Conservation (phyloP, 1,284 basidiomycete species). For the Exobasidium rhododendri region DNA sequence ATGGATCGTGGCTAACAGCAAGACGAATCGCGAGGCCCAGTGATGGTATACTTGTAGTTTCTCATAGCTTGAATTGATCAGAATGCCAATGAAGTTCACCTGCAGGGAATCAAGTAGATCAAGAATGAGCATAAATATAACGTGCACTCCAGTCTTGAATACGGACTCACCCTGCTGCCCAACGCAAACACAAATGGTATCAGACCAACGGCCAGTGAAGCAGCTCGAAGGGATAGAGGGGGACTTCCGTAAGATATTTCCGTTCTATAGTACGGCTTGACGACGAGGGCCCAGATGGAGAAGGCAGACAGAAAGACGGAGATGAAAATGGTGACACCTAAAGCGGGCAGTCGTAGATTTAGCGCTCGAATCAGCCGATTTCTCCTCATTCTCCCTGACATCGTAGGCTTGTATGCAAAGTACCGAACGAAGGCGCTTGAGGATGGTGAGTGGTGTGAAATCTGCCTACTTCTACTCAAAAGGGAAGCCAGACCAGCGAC, state of each 20-base stretch:
- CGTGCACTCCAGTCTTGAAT: too few relatives aligned
- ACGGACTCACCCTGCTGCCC: constrained; percentile 15
- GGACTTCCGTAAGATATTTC: constrained; percentile 32
- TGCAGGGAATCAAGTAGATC: too few relatives aligned
- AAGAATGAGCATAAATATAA: too few relatives aligned
- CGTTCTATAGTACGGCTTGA: constrained; percentile 38
- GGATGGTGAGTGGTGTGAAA: neutral
- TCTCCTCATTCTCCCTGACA: too few relatives aligned
- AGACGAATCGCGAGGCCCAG: constrained; percentile 36
- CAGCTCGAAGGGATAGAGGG: constrained; percentile 36
- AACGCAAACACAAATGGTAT: constrained; percentile 41
- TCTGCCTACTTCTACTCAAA: neutral
- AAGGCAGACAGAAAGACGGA: constrained; percentile 10
- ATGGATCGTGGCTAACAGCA: constrained; percentile 45
- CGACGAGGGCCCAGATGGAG: constrained; percentile 27
- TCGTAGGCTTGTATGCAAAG: constrained; percentile 3
- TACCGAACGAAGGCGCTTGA: neutral
- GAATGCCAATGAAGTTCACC: constrained; percentile 42
- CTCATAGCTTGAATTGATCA: constrained; percentile 43
- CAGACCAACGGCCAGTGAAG: constrained; percentile 39
- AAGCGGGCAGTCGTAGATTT: neutral
- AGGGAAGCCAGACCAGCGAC: neutral
- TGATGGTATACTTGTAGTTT: constrained; percentile 47
- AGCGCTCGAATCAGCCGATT: neutral
- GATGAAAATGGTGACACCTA: constrained; percentile 12